phyloP scores from a whole-genome alignment of 768 basidiomycete genomes.

The Gautieria morchelliformis region DNA sequence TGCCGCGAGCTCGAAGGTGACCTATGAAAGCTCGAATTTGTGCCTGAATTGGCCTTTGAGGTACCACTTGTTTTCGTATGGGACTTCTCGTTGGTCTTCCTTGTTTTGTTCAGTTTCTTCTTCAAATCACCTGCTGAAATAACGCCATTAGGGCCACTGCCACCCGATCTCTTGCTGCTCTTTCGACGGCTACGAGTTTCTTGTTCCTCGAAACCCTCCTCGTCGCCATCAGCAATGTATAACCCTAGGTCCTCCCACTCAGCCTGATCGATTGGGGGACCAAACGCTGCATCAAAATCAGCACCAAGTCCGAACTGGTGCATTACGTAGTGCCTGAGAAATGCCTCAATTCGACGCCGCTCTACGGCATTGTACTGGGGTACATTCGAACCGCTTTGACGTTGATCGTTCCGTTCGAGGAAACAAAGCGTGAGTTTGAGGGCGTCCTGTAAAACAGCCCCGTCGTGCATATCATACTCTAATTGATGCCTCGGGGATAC shows the following conservation, averaged over 20 bases:
- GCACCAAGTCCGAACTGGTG: slow-evolving; percentile 54
- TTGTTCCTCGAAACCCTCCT: slow-evolving; percentile 17
- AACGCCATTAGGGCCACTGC: slow-evolving; percentile 28
- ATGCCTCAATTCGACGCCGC: slow-evolving; percentile 74
- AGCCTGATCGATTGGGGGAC: slow-evolving; percentile 26
- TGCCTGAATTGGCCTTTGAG: neutral
- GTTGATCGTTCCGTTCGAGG: slow-evolving; percentile 73
- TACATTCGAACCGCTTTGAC: slow-evolving; percentile 9
- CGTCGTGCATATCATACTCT: slow-evolving; percentile 69
- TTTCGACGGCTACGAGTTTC: slow-evolving; percentile 8
- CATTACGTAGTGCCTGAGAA: slow-evolving; percentile 78
- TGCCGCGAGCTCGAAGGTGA: slow-evolving; percentile 17
- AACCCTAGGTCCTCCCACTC: slow-evolving; percentile 30
- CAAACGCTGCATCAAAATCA: slow-evolving; percentile 58
- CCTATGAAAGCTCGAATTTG: neutral
- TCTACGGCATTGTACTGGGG: slow-evolving; percentile 62
- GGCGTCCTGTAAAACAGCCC: slow-evolving; percentile 73
- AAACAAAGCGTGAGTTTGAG: slow-evolving; percentile 87
- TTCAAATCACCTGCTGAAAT: slow-evolving; percentile 61
- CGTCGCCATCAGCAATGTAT: slow-evolving; percentile 17
- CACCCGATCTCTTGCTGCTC: slow-evolving; percentile 38
- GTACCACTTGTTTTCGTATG: neutral
- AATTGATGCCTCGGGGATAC: slow-evolving; percentile 47
- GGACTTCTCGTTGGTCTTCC: slow-evolving; percentile 38
- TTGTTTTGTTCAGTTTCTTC: slow-evolving; percentile 67